Evolutionary conservation across 306 rosid genomes (phyloP).

Genomic region (Prunus salicina): DNA sequence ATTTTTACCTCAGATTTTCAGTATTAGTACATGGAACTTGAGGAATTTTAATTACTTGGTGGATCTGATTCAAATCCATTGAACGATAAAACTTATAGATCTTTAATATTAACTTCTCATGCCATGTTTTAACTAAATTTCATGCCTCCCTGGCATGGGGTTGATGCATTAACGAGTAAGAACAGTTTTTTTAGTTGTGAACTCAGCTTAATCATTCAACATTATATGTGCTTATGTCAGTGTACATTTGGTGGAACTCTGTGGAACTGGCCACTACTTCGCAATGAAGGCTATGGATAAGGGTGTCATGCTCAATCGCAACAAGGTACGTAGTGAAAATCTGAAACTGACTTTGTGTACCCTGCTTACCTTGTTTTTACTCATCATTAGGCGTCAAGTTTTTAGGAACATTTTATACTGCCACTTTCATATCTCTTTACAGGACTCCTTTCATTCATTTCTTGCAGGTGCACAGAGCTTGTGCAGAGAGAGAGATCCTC

Average conservation of each 20-base stretch:
- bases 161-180: too few species aligned
- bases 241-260: constrained; percentile 89
- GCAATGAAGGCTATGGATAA: constrained; percentile 99
- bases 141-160: too few species aligned
- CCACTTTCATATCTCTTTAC: constrained; percentile 13
- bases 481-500: constrained; percentile 94
- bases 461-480: constrained; percentile 92
- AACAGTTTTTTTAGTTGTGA: too few species aligned
- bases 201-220: background rate
- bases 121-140: too few species aligned
- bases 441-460: constrained; percentile 17
- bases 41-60: background rate
- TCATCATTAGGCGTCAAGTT: background rate
- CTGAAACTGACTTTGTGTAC: background rate
- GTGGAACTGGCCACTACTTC: constrained; percentile 65
- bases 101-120: too few species aligned
- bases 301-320: constrained; percentile 82
- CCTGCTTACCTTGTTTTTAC: background rate
- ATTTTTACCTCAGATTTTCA: constrained; percentile 10
- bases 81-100: background rate
- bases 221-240: constrained; percentile 30
- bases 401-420: background rate
- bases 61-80: background rate
- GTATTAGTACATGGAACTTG: background rate
- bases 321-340: constrained; percentile 54